phyloP scores from a whole-genome alignment of 2,329 filamentous ascomycete genomes.

The Onygenales sp. region DNA sequence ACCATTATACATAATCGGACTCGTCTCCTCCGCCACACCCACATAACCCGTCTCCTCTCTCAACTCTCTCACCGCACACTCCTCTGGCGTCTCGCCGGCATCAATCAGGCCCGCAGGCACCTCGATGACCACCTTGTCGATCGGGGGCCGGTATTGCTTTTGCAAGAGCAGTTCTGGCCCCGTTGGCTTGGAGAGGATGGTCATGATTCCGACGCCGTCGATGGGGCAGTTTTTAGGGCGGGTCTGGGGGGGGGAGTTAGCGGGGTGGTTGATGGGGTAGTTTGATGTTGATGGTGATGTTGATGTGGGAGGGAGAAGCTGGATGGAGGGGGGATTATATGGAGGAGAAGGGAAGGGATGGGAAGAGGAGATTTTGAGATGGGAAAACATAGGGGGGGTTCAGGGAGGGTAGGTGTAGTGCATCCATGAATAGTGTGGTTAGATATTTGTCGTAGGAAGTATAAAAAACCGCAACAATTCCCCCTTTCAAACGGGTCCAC shows the following conservation, averaged over 20 bases:
- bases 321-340: neutral
- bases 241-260: conserved; percentile 20
- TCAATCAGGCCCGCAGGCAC: conserved; percentile 53
- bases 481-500: no score
- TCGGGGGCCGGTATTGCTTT: conserved; percentile 51
- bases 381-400: no score
- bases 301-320: neutral
- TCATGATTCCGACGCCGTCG: conserved; percentile 51
- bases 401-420: no score
- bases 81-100: conserved; percentile 45
- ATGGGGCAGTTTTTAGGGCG: conserved; percentile 43
- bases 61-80: conserved; percentile 49
- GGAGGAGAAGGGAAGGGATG: neutral
- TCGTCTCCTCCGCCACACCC: conserved; percentile 35
- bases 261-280: neutral
- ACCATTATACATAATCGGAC: conserved; percentile 38
- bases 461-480: no score
- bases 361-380: no score
- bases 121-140: conserved; percentile 50
- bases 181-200: conserved; percentile 45
- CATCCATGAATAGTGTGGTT: no score
- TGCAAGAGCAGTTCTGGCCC: conserved; percentile 45
- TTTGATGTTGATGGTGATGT: neutral
- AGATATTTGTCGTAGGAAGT: no score
- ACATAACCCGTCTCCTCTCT: conserved; percentile 56